Evolutionary conservation across 1,284 basidiomycete genomes (phyloP).

Genomic region (Marasmius sp.): DNA sequence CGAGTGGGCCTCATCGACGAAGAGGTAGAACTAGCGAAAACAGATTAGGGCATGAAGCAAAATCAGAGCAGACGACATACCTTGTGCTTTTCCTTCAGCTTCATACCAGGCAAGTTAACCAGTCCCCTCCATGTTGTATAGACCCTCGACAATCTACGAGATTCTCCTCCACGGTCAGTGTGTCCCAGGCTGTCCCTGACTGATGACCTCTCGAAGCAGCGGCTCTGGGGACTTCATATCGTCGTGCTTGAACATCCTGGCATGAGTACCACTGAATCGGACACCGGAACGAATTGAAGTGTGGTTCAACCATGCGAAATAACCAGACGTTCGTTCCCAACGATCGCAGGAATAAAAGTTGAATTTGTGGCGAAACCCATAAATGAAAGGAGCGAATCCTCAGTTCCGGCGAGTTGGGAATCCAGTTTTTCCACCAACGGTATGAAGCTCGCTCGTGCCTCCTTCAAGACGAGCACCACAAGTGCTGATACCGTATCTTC

Average conservation of each 20-base stretch:
- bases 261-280: too few species aligned
- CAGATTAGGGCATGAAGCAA: conserved; percentile 13
- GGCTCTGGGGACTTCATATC: too few species aligned
- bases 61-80: conserved; percentile 42
- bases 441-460: conserved; percentile 84
- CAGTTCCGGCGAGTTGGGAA: conserved; percentile 85
- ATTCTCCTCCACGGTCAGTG: conserved; percentile 99
- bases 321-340: conserved; percentile 89
- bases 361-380: conserved; percentile 99
- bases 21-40: too few species aligned
- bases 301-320: conserved; percentile 97
- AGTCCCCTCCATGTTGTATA: conserved; percentile 99
- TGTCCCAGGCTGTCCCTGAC: too few species aligned
- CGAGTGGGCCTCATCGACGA: conserved; percentile 97
- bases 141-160: conserved; percentile 89
- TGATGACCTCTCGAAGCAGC: too few species aligned
- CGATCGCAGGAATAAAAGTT: conserved; percentile 90
- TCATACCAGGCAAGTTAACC: conserved; percentile 85
- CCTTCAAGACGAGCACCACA: conserved; percentile 82
- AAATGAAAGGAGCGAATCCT: conserved; percentile 87
- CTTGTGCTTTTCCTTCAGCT: conserved; percentile 95
- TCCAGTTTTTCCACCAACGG: conserved; percentile 85
- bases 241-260: too few species aligned
- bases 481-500: conserved; percentile 78
- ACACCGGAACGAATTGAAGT: conserved; percentile 94